Percentiles rank a stretch among this genome's conserved stretches.
phyloP scores from a whole-genome alignment of 2,329 filamentous ascomycete genomes.

The Ascochyta viciae-villosae region DNA sequence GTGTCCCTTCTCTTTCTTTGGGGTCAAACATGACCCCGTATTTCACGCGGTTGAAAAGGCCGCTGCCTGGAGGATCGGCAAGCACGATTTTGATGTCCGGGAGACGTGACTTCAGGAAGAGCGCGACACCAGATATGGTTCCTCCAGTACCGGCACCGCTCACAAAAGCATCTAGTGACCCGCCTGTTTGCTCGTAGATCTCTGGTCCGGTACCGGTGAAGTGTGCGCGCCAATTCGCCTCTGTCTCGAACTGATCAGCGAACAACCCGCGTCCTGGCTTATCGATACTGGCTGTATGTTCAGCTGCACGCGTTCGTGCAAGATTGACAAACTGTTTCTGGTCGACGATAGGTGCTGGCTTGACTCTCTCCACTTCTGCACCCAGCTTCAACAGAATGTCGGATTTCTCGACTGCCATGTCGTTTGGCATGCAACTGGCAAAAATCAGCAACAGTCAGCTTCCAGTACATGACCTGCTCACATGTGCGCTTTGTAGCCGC shows the following conservation, averaged over 20 bases:
- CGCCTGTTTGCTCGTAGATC: constrained; percentile 79
- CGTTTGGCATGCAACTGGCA: constrained; percentile 84
- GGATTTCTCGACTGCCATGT: constrained; percentile 87
- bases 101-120: constrained; percentile 79
- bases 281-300: constrained; percentile 68
- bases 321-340: constrained; percentile 94
- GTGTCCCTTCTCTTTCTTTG: constrained; percentile 89
- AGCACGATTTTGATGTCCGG: constrained; percentile 74
- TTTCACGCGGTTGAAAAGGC: constrained; percentile 88
- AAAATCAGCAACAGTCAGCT: constrained; percentile 15
- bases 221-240: constrained; percentile 88
- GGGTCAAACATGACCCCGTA: constrained; percentile 95
- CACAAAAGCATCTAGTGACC: constrained; percentile 83
- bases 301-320: constrained; percentile 75
- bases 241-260: constrained; percentile 93
- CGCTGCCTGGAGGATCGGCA: constrained; percentile 93
- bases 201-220: constrained; percentile 85
- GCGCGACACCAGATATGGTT: constrained; percentile 85
- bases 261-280: constrained; percentile 84
- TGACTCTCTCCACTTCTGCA: constrained; percentile 88
- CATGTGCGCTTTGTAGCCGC: constrained; percentile 92
- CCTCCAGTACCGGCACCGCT: constrained; percentile 94
- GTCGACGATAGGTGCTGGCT: constrained; percentile 91
- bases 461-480: constrained; percentile 44
- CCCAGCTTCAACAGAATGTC: constrained; percentile 88